These are phyloP conservation scores for Coniochaeta sp. DNA, from an alignment of 2,329 filamentous ascomycete genomes.

Conservation along the genomic window DNA sequence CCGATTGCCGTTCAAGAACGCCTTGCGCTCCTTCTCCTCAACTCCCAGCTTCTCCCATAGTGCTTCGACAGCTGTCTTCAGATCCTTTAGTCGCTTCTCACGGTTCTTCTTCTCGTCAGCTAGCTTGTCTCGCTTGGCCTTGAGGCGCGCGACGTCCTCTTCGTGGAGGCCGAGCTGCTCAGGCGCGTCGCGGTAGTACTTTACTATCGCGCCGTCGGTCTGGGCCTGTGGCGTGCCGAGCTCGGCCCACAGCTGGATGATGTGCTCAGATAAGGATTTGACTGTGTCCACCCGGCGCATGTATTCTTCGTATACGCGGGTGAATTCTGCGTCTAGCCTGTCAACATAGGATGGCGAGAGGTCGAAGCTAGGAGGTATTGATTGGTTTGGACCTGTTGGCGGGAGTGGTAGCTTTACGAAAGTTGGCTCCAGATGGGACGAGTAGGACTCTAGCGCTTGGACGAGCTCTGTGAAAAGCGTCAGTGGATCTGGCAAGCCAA, in stretches of 20 bases:
- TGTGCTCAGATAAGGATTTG: constrained; percentile 67
- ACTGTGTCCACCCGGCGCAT: constrained; percentile 72
- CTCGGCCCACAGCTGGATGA: constrained; percentile 93
- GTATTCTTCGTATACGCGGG: constrained; percentile 94
- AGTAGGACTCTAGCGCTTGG: constrained; percentile 90
- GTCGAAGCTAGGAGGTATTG: constrained; percentile 77
- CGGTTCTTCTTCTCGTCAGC: constrained; percentile 72
- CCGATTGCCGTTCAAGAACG: constrained; percentile 78
- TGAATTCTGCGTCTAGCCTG: constrained; percentile 83
- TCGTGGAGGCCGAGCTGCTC: constrained; percentile 91
- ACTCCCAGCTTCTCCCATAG: constrained; percentile 86
- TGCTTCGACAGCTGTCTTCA: constrained; percentile 69
- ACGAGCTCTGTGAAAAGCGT: constrained; percentile 63
- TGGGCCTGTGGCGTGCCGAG: constrained; percentile 90
- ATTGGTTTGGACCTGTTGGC: constrained; percentile 68
- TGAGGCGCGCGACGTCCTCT: constrained; percentile 70
- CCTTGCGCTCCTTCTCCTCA: constrained; percentile 73
- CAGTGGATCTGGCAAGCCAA: constrained; percentile 9
- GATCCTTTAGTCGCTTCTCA: constrained; percentile 44
- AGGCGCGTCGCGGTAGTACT: constrained; percentile 81
- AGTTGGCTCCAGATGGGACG: constrained; percentile 83
- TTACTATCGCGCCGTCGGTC: constrained; percentile 79
- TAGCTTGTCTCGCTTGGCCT: constrained; percentile 70
- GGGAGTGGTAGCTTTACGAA: constrained; percentile 84
- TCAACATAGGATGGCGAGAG: constrained; percentile 86